These are phyloP conservation scores for Chaetomiaceae sp. DNA, from an alignment of 2,329 filamentous ascomycete species.

Conservation along the genomic window DNA sequence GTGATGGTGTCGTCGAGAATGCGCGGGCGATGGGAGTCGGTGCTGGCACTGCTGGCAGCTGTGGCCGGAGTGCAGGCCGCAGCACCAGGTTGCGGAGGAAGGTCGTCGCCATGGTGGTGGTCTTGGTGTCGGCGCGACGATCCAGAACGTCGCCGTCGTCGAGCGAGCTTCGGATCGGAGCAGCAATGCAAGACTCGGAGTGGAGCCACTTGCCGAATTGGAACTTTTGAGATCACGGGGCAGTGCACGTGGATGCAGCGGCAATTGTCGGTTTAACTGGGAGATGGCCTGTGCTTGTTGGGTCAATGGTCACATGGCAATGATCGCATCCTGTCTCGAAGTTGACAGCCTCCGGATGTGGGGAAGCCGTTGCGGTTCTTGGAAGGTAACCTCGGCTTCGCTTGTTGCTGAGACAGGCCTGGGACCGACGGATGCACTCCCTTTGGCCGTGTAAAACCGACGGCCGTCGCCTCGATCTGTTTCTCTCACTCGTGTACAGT, in stretches of 20 bases:
- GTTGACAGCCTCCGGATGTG: slow-evolving; percentile 7
- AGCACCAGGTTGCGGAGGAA: slow-evolving; percentile 32
- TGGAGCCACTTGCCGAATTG: background rate
- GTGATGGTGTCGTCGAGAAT: slow-evolving; percentile 42
- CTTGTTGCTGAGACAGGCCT: background rate
- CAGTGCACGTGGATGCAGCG: slow-evolving; percentile 17
- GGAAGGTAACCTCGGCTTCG: slow-evolving; percentile 22
- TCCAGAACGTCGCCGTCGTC: slow-evolving; percentile 7
- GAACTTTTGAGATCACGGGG: slow-evolving; percentile 21
- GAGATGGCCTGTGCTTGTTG: slow-evolving; percentile 2
- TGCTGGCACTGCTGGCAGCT: background rate
- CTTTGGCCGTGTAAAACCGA: slow-evolving; percentile 11
- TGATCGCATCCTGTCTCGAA: background rate
- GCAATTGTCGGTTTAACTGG: slow-evolving; percentile 26
- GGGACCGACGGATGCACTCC: background rate
- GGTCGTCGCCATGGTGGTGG: slow-evolving; percentile 32
- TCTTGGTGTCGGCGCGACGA: slow-evolving; percentile 11
- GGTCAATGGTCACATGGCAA: slow-evolving; percentile 22
- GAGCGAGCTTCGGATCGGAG: slow-evolving; percentile 1
- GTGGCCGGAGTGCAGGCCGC: slow-evolving; percentile 29
- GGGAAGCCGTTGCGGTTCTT: slow-evolving; percentile 2
- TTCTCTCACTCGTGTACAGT: too few relatives aligned
- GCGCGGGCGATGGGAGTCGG: slow-evolving; percentile 30
- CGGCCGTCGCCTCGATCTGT: background rate
- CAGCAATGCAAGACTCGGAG: slow-evolving; percentile 8